phyloP scores from a whole-genome alignment of 352 stramenopile species.

The Aphanomyces stellatus region DNA sequence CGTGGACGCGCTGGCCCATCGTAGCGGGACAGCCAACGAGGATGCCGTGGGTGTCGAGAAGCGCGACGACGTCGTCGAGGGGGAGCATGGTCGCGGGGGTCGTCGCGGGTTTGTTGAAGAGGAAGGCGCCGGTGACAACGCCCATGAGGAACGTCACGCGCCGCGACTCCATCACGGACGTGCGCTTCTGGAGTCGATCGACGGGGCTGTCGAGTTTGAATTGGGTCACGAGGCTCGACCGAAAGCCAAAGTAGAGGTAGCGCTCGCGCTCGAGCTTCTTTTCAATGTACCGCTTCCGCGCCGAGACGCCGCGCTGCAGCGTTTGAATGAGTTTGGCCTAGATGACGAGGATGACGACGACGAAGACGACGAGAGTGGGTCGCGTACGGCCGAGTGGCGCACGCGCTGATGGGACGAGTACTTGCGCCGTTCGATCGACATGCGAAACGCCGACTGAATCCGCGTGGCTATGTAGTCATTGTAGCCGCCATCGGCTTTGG shows the following conservation, averaged over 20 bases:
- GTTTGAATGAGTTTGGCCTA: slow-evolving; percentile 41
- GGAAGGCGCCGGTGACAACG: slow-evolving; percentile 35
- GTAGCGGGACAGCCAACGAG: slow-evolving; percentile 47
- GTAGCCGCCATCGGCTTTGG: slow-evolving; percentile 49
- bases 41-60: slow-evolving; percentile 53
- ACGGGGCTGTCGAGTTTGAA: slow-evolving; percentile 39
- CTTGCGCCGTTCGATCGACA: slow-evolving; percentile 51
- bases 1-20: slow-evolving; percentile 36
- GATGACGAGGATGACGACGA: not conserved
- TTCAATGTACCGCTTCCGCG: slow-evolving; percentile 38
- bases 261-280: slow-evolving; percentile 51
- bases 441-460: slow-evolving; percentile 56
- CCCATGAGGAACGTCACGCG: slow-evolving; percentile 63
- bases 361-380: not conserved
- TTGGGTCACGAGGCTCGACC: slow-evolving; percentile 42
- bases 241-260: slow-evolving; percentile 58
- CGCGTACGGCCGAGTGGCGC: slow-evolving; percentile 36
- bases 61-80: slow-evolving; percentile 30
- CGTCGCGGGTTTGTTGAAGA: slow-evolving; percentile 23
- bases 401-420: slow-evolving; percentile 40
- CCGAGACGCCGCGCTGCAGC: slow-evolving; percentile 52
- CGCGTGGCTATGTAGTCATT: slow-evolving; percentile 63
- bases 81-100: slow-evolving; percentile 30
- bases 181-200: slow-evolving; percentile 28
- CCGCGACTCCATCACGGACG: slow-evolving; percentile 31